Evolutionary conservation across 129 eudicot genomes (phyloP).

Genomic region (Artemisia annua): DNA sequence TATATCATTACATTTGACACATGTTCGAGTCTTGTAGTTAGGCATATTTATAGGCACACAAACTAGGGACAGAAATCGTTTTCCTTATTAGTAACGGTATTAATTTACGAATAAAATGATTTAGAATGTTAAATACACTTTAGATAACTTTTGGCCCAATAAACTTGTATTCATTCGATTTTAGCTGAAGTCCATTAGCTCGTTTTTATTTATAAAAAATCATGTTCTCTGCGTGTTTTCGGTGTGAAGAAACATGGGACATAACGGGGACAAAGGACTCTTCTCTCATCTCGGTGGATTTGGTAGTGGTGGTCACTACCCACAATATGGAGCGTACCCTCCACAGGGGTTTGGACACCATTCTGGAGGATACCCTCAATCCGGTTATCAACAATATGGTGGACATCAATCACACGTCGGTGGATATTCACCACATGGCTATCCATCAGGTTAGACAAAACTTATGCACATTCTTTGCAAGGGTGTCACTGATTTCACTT

Average conservation of each 20-base stretch:
- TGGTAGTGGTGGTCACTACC: constrained; percentile 36
- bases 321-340: constrained; percentile 36
- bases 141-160: no score
- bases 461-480: not conserved
- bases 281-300: constrained; percentile 49
- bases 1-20: no score
- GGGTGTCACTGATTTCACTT: no score
- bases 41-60: no score
- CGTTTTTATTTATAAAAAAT: not conserved
- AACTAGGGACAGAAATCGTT: no score
- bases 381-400: constrained; percentile 9
- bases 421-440: constrained; percentile 24
- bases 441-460: constrained; percentile 17
- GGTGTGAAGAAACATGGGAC: constrained; percentile 26
- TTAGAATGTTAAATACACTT: no score
- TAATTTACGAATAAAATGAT: no score
- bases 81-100: no score
- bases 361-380: constrained; percentile 37
- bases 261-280: constrained; percentile 54
- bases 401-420: constrained; percentile 12
- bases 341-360: constrained; percentile 37
- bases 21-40: no score
- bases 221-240: not conserved
- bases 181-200: not conserved
- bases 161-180: not conserved